A percentile compares a stretch with the other conserved stretches of the same genome.
These are phyloP conservation scores for Chalciporus piperatus DNA, from an alignment of 768 basidiomycete genomes.

Conservation along the genomic window DNA sequence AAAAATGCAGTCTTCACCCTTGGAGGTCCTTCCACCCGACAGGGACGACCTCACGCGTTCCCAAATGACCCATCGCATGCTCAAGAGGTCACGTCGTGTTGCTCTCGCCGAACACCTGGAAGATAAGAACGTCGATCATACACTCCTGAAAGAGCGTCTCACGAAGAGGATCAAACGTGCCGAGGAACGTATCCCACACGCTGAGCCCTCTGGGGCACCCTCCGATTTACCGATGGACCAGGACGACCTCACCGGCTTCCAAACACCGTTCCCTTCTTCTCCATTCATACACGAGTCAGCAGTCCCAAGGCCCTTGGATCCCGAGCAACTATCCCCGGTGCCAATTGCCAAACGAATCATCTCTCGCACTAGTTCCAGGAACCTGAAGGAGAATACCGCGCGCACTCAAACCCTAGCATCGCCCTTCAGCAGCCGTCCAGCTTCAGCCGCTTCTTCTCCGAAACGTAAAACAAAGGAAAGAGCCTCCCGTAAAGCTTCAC, in stretches of 20 bases:
- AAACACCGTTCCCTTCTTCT: conserved; percentile 27
- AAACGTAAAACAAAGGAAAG: conserved; percentile 17
- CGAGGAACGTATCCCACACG: conserved; percentile 8
- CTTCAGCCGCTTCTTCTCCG: conserved; percentile 39
- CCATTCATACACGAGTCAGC: conserved; percentile 23
- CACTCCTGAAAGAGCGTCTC: conserved; percentile 18
- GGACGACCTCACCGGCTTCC: conserved; percentile 22
- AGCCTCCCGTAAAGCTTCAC: conserved; percentile 14
- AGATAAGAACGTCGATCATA: conserved; percentile 19
- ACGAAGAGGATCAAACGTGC: conserved; percentile 35
- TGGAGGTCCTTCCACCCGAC: conserved; percentile 26
- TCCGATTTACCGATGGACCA: conserved; percentile 8
- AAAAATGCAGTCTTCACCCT: conserved; percentile 24
- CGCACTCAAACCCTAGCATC: conserved; percentile 36
- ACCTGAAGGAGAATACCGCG: conserved; percentile 38
- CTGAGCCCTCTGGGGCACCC: conserved; percentile 1
- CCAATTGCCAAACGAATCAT: conserved; percentile 34
- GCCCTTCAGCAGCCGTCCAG: conserved; percentile 46
- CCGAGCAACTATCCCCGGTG: conserved; percentile 43
- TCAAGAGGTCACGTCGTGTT: conserved; percentile 45
- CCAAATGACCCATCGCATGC: conserved; percentile 45
- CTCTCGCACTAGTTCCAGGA: conserved; percentile 40
- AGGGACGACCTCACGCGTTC: conserved; percentile 34
- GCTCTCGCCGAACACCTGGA: conserved; percentile 20
- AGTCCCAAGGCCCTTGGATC: conserved; percentile 17